These are phyloP conservation scores for Daldinia sp. DNA, from an alignment of 2,329 filamentous ascomycete species.

Conservation along the genomic window DNA sequence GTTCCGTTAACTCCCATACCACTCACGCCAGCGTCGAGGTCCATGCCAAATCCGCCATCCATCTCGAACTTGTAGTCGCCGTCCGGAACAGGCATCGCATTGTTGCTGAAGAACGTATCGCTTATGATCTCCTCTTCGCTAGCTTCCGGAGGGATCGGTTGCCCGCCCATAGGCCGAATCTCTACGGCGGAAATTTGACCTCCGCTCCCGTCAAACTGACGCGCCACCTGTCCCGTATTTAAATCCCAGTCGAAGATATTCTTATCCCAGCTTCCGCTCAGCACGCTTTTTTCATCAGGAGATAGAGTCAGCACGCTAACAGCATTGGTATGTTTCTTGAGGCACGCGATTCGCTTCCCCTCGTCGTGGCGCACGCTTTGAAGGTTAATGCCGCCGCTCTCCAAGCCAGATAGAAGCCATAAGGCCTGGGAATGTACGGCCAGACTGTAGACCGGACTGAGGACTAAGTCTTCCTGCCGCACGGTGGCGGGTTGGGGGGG, in stretches of 20 bases:
- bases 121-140: slow-evolving; percentile 64
- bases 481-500: slow-evolving; percentile 55
- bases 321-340: slow-evolving; percentile 87
- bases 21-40: slow-evolving; percentile 44
- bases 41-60: slow-evolving; percentile 50
- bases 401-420: slow-evolving; percentile 90
- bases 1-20: slow-evolving; percentile 48
- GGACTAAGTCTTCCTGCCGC: slow-evolving; percentile 64
- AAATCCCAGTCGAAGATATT: slow-evolving; percentile 94
- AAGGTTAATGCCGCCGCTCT: slow-evolving; percentile 91
- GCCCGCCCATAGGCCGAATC: slow-evolving; percentile 77
- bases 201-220: slow-evolving; percentile 78
- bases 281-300: slow-evolving; percentile 83
- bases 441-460: slow-evolving; percentile 94
- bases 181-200: slow-evolving; percentile 91
- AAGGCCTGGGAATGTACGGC: slow-evolving; percentile 89
- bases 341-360: slow-evolving; percentile 83
- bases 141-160: slow-evolving; percentile 78
- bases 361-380: slow-evolving; percentile 95
- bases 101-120: slow-evolving; percentile 81
- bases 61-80: slow-evolving; percentile 55
- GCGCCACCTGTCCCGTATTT: slow-evolving; percentile 79
- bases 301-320: slow-evolving; percentile 87
- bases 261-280: slow-evolving; percentile 98
- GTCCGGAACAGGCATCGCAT: slow-evolving; percentile 66